Conservation (phyloP, 2,329 filamentous ascomycete species). For the Alternaria sp. region DNA sequence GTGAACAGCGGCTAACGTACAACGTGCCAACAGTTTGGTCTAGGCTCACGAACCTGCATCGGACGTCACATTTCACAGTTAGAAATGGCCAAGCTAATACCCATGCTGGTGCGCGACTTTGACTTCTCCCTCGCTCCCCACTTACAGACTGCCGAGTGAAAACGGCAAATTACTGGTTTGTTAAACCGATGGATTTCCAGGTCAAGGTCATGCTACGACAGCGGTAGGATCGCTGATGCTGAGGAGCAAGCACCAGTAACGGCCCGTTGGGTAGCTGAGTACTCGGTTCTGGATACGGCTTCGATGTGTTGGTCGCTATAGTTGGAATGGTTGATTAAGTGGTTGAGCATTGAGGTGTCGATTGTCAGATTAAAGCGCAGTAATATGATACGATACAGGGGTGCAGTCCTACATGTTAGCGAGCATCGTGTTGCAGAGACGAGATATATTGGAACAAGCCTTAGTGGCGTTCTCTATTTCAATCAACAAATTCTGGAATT, state of each 20-base stretch:
- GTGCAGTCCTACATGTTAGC: background rate
- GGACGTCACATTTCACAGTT: constrained; percentile 28
- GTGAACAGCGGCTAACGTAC: constrained; percentile 1
- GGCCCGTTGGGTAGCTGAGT: constrained; percentile 6
- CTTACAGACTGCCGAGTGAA: constrained; percentile 19
- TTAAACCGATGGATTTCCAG: constrained; percentile 20
- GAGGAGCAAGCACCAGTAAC: constrained; percentile 1
- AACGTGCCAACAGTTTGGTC: constrained; percentile 21
- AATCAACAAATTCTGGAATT: constrained; percentile 3
- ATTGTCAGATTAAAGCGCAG: constrained; percentile 2
- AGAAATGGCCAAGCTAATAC: constrained; percentile 21
- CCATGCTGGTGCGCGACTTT: constrained; percentile 24
- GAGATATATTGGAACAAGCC: background rate
- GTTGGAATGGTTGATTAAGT: background rate
- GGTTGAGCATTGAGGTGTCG: constrained; percentile 1
- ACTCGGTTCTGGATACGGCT: background rate
- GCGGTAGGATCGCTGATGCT: background rate
- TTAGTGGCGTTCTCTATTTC: background rate
- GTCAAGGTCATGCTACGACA: constrained; percentile 16
- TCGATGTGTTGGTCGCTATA: constrained; percentile 4
- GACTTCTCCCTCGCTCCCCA: constrained; percentile 24
- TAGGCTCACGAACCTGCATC: constrained; percentile 33
- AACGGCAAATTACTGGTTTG: constrained; percentile 26
- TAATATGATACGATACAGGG: constrained; percentile 1
- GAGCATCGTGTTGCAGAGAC: background rate